phyloP scores from a whole-genome alignment of 2,329 filamentous ascomycete genomes.

The Rhinocladiella mackenziei region DNA sequence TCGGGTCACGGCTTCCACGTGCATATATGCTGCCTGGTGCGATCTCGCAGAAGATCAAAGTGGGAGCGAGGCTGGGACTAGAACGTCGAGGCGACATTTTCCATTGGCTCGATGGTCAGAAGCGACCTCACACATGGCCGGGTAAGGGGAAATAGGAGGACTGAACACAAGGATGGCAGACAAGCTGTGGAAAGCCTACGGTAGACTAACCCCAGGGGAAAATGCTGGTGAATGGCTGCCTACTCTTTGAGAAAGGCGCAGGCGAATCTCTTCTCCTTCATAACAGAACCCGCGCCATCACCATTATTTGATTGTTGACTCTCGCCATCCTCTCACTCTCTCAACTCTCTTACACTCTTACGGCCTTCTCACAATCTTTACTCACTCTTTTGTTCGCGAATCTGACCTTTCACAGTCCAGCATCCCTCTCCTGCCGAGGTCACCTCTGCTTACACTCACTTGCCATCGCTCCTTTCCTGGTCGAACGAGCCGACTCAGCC shows the following conservation, averaged over 20 bases:
- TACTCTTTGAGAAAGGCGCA: neutral
- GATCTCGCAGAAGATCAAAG: neutral
- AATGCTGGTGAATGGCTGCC: neutral
- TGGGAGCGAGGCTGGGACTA: neutral
- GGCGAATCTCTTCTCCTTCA: neutral
- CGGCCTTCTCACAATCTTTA: neutral
- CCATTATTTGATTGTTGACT: constrained; percentile 2
- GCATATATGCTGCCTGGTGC: neutral
- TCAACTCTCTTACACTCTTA: constrained; percentile 8
- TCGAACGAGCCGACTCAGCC: neutral
- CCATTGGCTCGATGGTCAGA: neutral
- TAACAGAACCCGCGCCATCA: constrained; percentile 1
- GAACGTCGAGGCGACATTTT: neutral
- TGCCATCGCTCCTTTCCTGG: neutral
- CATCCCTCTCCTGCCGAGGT: neutral
- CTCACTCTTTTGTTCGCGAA: neutral
- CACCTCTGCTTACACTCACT: neutral
- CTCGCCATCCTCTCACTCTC: constrained; percentile 4
- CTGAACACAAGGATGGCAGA: neutral
- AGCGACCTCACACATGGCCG: neutral
- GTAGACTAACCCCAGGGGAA: neutral
- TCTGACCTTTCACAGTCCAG: neutral
- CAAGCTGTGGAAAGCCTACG: neutral
- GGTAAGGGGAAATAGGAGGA: neutral
- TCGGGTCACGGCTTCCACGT: constrained; percentile 11